phyloP scores from a whole-genome alignment of 2,329 filamentous ascomycete species.

The Amauroascus niger region DNA sequence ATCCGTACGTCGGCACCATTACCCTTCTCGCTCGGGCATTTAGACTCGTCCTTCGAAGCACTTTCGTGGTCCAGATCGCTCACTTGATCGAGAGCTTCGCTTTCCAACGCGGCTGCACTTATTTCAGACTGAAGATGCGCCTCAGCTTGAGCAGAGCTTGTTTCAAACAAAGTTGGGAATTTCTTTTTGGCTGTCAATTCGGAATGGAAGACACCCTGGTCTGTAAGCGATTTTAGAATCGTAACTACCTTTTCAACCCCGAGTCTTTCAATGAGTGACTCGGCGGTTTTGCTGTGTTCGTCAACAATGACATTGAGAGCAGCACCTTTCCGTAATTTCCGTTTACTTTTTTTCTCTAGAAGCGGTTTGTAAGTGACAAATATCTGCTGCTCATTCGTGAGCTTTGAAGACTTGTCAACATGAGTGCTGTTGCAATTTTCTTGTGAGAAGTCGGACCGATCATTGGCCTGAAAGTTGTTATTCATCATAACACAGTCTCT shows the following conservation, averaged over 20 bases:
- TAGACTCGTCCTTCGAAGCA: background rate
- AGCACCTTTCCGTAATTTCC: background rate
- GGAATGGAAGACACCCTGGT: background rate
- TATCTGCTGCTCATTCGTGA: background rate
- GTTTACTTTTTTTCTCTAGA: background rate
- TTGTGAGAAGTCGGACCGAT: background rate
- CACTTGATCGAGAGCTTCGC: background rate
- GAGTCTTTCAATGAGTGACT: conserved; percentile 1
- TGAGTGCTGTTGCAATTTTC: background rate
- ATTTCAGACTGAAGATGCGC: conserved; percentile 1
- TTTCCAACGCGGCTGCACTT: background rate
- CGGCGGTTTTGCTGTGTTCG: background rate
- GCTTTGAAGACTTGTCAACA: background rate
- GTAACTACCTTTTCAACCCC: conserved; percentile 1
- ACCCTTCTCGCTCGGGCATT: background rate
- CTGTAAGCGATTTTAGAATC: background rate
- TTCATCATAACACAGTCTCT: background rate
- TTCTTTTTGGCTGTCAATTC: background rate
- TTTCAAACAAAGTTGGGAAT: conserved; percentile 7
- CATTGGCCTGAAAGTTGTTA: background rate
- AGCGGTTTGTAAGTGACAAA: conserved; percentile 4
- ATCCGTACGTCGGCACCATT: background rate
- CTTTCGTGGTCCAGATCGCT: background rate
- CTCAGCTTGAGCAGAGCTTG: background rate
- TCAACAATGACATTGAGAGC: background rate